Conservation (phyloP, 78 protist species). For the Dictyostelium intermedium region DNA sequence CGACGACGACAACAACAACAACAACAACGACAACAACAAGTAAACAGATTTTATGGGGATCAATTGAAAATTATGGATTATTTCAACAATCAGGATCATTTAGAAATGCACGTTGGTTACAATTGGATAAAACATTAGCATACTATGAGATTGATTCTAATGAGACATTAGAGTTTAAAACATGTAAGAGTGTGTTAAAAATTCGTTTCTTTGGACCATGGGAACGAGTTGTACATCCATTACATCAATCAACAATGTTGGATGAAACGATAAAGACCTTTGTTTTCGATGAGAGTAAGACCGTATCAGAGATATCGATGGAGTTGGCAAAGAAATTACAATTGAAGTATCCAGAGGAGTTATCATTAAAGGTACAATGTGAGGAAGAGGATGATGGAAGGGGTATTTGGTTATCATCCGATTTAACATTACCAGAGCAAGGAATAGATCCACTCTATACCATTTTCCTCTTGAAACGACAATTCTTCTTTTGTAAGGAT, state of each 20-base stretch:
- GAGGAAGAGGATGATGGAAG: slow-evolving; percentile 23
- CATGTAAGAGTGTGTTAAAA: slow-evolving; percentile 27
- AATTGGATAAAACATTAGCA: slow-evolving; percentile 30
- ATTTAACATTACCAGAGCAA: slow-evolving; percentile 71
- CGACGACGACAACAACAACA: neutral
- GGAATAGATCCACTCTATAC: slow-evolving; percentile 63
- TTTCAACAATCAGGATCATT: slow-evolving; percentile 57
- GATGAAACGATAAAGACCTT: slow-evolving; percentile 80
- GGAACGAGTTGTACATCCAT: slow-evolving; percentile 82
- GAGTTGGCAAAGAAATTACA: slow-evolving; percentile 63
- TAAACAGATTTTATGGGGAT: slow-evolving; percentile 36
- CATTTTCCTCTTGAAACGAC: slow-evolving; percentile 45
- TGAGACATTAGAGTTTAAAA: slow-evolving; percentile 61
- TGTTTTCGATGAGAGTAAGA: slow-evolving; percentile 68
- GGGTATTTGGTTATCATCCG: slow-evolving; percentile 70
- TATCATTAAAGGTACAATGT: slow-evolving; percentile 32
- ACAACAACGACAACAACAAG: neutral
- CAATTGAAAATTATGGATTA: slow-evolving; percentile 66
- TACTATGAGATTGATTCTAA: slow-evolving; percentile 75
- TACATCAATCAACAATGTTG: slow-evolving; percentile 58
- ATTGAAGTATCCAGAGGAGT: slow-evolving; percentile 73
- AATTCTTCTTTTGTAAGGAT: slow-evolving; percentile 59
- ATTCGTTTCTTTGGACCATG: slow-evolving; percentile 75
- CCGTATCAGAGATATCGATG: slow-evolving; percentile 72
- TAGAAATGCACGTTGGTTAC: slow-evolving; percentile 73